Evolutionary conservation across 2,329 filamentous ascomycete species (phyloP).

Genomic region (Calonectria henricotiae): DNA sequence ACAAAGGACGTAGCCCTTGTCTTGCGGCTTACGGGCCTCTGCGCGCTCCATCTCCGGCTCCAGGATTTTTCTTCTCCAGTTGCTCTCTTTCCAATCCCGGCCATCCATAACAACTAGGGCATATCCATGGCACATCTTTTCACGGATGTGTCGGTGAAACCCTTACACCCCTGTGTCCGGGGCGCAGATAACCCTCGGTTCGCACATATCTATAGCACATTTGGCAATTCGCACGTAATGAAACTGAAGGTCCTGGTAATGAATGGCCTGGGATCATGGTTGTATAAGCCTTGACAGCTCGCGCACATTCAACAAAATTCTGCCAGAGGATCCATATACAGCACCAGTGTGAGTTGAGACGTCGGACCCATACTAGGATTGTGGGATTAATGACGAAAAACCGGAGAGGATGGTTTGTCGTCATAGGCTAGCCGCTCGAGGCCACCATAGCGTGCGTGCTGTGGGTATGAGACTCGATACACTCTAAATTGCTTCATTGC

Average conservation of each 20-base stretch:
- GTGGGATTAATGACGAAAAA: slow-evolving; percentile 25
- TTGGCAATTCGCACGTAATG: slow-evolving; percentile 43
- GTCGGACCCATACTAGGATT: slow-evolving; percentile 10
- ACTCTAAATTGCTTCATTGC: slow-evolving; percentile 28
- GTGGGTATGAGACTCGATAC: background rate
- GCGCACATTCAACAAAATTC: slow-evolving; percentile 44
- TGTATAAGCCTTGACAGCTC: slow-evolving; percentile 41
- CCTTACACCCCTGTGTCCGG: slow-evolving; percentile 43
- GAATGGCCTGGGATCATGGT: slow-evolving; percentile 45
- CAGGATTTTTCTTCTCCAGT: slow-evolving; percentile 50
- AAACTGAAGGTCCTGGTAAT: slow-evolving; percentile 46
- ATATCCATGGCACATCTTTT: slow-evolving; percentile 45
- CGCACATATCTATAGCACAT: slow-evolving; percentile 44
- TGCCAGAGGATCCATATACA: slow-evolving; percentile 33
- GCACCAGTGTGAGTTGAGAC: slow-evolving; percentile 13
- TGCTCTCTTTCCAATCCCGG: slow-evolving; percentile 39
- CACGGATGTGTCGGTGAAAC: slow-evolving; percentile 43
- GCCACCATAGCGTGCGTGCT: background rate
- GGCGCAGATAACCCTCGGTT: slow-evolving; percentile 51
- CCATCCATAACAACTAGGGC: slow-evolving; percentile 42
- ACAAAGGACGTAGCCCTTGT: slow-evolving; percentile 33
- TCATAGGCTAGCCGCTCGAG: slow-evolving; percentile 1
- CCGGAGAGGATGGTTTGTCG: slow-evolving; percentile 4
- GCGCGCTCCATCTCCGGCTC: slow-evolving; percentile 49
- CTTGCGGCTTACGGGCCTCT: slow-evolving; percentile 40